Conservation (phyloP, 805 yeast species). For the Kregervanrija pseudodelftensis region DNA sequence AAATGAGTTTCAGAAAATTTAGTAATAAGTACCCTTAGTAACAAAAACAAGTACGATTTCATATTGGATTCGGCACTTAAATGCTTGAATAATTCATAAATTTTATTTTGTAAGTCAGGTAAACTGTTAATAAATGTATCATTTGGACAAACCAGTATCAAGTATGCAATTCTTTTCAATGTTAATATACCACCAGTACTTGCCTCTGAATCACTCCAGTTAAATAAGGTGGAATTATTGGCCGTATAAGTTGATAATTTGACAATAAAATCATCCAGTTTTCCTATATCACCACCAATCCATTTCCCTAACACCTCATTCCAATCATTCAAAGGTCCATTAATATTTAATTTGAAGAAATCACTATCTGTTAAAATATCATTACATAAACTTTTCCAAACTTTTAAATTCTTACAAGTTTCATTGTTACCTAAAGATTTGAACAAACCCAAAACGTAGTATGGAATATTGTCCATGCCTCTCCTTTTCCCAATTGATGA, state of each 20-base stretch:
- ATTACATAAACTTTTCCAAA: constrained; percentile 56
- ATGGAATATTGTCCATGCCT: constrained; percentile 30
- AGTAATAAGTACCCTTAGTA: constrained; percentile 60
- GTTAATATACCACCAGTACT: constrained; percentile 24
- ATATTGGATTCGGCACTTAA: constrained; percentile 20
- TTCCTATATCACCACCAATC: constrained; percentile 58
- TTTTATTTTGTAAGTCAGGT: constrained; percentile 35
- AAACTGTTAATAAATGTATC: constrained; percentile 48
- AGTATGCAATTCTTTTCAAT: constrained; percentile 57
- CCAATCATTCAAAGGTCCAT: constrained; percentile 39
- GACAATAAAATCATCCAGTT: constrained; percentile 43
- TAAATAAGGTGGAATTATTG: constrained; percentile 33
- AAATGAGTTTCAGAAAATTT: constrained; percentile 59
- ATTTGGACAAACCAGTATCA: constrained; percentile 53
- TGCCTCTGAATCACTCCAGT: constrained; percentile 28
- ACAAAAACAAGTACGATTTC: constrained; percentile 40
- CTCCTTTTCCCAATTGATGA: constrained; percentile 46
- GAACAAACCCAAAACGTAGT: constrained; percentile 36
- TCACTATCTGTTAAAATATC: constrained; percentile 59
- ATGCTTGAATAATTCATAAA: constrained; percentile 22
- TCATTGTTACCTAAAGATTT: constrained; percentile 27
- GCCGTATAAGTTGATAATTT: constrained; percentile 44
- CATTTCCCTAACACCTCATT: constrained; percentile 49
- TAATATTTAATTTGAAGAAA: constrained; percentile 38
- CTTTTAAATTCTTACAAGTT: constrained; percentile 33